A percentile compares a stretch with the other conserved stretches of the same genome.
phyloP scores from a whole-genome alignment of 441 rosid species.

The Jatropha podagrica region DNA sequence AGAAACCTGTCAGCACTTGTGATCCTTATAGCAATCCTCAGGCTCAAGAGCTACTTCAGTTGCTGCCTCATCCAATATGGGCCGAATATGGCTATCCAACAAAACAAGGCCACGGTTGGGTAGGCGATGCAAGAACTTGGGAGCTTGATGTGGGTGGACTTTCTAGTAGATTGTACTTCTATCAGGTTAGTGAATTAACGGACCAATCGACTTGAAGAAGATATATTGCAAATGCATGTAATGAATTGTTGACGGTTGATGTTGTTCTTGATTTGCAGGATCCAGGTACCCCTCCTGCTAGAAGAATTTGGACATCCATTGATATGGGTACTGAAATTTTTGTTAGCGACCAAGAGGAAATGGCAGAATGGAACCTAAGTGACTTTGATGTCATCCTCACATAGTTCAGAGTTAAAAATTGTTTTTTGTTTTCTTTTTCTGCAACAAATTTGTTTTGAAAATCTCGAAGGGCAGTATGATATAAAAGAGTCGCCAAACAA shows the following conservation, averaged over 20 bases:
- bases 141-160: conserved; percentile 73
- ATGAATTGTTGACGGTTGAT: conserved; percentile 45
- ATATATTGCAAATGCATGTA: conserved; percentile 36
- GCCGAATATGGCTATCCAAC: conserved; percentile 78
- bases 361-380: conserved; percentile 72
- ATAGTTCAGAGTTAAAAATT: conserved; percentile 7
- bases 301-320: conserved; percentile 70
- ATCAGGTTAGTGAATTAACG: conserved; percentile 62
- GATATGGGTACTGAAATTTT: conserved; percentile 84
- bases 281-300: conserved; percentile 60
- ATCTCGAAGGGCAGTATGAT: not conserved
- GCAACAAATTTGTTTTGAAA: not conserved
- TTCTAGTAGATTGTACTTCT: conserved; percentile 68
- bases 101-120: conserved; percentile 76
- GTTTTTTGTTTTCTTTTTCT: not conserved
- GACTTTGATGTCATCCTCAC: conserved; percentile 61
- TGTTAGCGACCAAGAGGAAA: conserved; percentile 54
- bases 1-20: conserved; percentile 56
- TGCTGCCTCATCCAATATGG: conserved; percentile 86
- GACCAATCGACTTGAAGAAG: conserved; percentile 47
- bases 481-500: conserved; percentile 19
- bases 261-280: conserved; percentile 51
- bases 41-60: conserved; percentile 79
- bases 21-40: conserved; percentile 95
- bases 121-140: conserved; percentile 79